These are phyloP conservation scores for Vickermania spadyakhi DNA, from an alignment of 208 protist genomes.

Conservation along the genomic window DNA sequence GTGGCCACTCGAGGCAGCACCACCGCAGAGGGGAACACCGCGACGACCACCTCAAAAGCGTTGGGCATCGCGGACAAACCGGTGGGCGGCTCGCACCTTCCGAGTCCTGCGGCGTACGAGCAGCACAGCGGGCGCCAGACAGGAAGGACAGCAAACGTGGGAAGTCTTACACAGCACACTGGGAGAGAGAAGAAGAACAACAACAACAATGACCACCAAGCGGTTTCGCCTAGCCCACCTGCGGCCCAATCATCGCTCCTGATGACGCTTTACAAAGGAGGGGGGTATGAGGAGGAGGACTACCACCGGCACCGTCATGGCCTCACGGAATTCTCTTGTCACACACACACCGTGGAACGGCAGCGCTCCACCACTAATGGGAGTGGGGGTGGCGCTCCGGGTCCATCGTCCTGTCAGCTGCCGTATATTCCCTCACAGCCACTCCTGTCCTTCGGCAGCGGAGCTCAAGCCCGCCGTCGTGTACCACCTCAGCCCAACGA, in stretches of 20 bases:
- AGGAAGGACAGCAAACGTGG: background rate
- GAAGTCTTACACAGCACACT: background rate
- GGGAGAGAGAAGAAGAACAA: background rate
- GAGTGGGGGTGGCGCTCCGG: background rate
- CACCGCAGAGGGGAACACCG: background rate
- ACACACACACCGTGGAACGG: background rate
- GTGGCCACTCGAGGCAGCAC: background rate
- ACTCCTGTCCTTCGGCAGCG: background rate
- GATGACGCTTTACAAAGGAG: background rate
- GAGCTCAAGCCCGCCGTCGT: background rate
- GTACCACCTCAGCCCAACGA: background rate
- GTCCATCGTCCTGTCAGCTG: background rate
- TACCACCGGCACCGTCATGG: background rate
- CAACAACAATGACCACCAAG: background rate
- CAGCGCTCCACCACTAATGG: background rate
- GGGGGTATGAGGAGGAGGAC: background rate
- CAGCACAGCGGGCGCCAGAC: background rate
- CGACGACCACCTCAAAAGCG: background rate
- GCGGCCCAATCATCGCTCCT: background rate
- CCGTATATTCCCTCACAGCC: background rate
- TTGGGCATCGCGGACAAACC: background rate
- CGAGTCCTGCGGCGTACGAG: too few species aligned
- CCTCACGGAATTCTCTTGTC: background rate
- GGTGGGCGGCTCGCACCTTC: background rate
- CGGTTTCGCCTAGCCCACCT: background rate